Evolutionary conservation across 139 green algal species (phyloP).

Genomic region (Choricystis sp.): DNA sequence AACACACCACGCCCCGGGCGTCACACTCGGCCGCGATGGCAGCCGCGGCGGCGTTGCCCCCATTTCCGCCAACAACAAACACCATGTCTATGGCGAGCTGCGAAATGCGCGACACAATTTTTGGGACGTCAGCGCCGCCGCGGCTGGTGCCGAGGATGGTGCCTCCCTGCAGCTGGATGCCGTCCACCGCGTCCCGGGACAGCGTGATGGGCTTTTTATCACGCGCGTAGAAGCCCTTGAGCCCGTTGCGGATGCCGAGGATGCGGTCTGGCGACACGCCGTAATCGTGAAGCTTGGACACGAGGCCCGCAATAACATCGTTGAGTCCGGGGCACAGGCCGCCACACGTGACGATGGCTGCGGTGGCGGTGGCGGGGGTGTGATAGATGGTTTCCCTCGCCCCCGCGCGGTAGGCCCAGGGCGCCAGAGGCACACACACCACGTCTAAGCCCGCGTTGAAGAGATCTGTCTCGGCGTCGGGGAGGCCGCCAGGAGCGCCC

Average conservation of each 20-base stretch:
- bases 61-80: slow-evolving; percentile 89
- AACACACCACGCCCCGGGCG: slow-evolving; percentile 39
- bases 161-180: slow-evolving; percentile 89
- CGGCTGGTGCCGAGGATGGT: slow-evolving; percentile 90
- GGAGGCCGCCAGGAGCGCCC: neutral
- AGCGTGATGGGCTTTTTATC: slow-evolving; percentile 64
- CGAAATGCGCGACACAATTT: slow-evolving; percentile 94
- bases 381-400: slow-evolving; percentile 73
- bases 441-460: slow-evolving; percentile 12
- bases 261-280: slow-evolving; percentile 77
- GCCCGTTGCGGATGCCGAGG: slow-evolving; percentile 76
- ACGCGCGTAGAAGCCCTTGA: slow-evolving; percentile 67
- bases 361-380: slow-evolving; percentile 48
- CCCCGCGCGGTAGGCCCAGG: slow-evolving; percentile 64
- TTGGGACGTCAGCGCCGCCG: slow-evolving; percentile 76
- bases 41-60: slow-evolving; percentile 64
- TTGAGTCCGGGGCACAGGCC: slow-evolving; percentile 96
- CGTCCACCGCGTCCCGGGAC: slow-evolving; percentile 62
- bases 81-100: slow-evolving; percentile 93
- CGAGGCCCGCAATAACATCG: slow-evolving; percentile 81
- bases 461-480: neutral
- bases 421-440: slow-evolving; percentile 57
- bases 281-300: slow-evolving; percentile 75
- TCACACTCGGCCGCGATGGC: slow-evolving; percentile 53
- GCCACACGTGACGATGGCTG: slow-evolving; percentile 84